Evolutionary conservation across 768 basidiomycete genomes (phyloP).

Genomic region (Pleurotus eryngii): DNA sequence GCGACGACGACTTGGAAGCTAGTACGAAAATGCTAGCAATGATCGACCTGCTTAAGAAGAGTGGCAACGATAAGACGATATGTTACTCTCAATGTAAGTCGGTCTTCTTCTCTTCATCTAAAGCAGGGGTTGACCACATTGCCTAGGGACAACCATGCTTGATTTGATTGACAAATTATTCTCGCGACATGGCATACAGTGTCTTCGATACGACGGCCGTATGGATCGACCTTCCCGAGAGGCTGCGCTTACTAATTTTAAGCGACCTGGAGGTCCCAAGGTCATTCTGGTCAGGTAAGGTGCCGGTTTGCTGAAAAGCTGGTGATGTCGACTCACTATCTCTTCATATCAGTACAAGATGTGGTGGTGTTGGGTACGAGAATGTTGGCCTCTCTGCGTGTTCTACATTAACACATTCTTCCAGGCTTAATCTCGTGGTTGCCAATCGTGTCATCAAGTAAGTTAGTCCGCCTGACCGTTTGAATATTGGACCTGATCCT

Average conservation of each 20-base stretch:
- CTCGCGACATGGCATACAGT: constrained; percentile 54
- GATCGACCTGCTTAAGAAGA: constrained; percentile 52
- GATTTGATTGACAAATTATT: constrained; percentile 62
- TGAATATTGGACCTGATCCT: neutral
- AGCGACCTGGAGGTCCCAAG: constrained; percentile 50
- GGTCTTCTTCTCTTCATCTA: neutral
- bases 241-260: constrained; percentile 48
- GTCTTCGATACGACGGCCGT: constrained; percentile 63
- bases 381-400: neutral
- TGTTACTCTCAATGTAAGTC: constrained; percentile 66
- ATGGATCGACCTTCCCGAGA: constrained; percentile 58
- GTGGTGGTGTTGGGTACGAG: constrained; percentile 60
- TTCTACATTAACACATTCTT: neutral
- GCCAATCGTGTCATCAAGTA: constrained; percentile 73
- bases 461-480: constrained; percentile 12
- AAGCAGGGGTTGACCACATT: neutral
- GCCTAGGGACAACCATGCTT: constrained; percentile 71
- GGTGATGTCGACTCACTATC: neutral
- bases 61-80: constrained; percentile 63
- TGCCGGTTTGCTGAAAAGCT: neutral
- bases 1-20: constrained; percentile 59
- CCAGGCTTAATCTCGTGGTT: constrained; percentile 54
- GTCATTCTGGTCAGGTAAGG: constrained; percentile 63
- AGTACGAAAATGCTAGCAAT: constrained; percentile 67
- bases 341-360: constrained; percentile 44